Percentiles rank a stretch among this genome's conserved stretches.
These are phyloP conservation scores for Candida parachauliodes DNA, from an alignment of 805 yeast genomes.

Conservation along the genomic window DNA sequence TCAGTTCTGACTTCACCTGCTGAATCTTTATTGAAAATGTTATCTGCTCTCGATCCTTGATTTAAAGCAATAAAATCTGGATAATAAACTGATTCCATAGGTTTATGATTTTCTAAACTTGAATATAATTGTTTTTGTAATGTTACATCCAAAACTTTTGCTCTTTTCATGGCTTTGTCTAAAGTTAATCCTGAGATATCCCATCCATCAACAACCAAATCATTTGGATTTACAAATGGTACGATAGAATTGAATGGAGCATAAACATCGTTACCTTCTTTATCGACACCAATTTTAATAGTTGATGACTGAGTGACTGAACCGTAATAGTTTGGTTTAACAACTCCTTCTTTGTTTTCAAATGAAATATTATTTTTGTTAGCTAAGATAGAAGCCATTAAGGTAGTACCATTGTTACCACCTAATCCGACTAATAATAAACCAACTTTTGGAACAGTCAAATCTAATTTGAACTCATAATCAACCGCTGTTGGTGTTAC, in stretches of 20 bases:
- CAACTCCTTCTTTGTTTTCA: conserved; percentile 76
- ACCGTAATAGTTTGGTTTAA: conserved; percentile 81
- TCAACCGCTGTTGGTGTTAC: conserved; percentile 72
- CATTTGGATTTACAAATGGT: conserved; percentile 88
- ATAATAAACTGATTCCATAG: conserved; percentile 84
- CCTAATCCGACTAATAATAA: conserved; percentile 90
- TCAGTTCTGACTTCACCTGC: conserved; percentile 48
- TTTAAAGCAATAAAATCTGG: conserved; percentile 96
- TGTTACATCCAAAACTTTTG: conserved; percentile 82
- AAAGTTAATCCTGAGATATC: conserved; percentile 75
- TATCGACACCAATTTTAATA: conserved; percentile 81
- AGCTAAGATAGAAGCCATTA: conserved; percentile 80
- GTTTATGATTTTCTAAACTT: conserved; percentile 57
- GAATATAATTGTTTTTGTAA: conserved; percentile 73
- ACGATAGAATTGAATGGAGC: conserved; percentile 88
- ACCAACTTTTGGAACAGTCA: conserved; percentile 81
- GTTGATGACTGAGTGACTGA: conserved; percentile 94
- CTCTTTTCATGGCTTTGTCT: conserved; percentile 76
- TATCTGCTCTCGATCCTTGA: conserved; percentile 89
- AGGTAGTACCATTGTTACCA: conserved; percentile 94
- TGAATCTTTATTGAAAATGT: conserved; percentile 58
- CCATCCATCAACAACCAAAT: conserved; percentile 91
- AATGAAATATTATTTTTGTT: conserved; percentile 76
- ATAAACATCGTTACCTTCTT: conserved; percentile 76
- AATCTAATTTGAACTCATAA: conserved; percentile 82